phyloP scores from a whole-genome alignment of 1,284 basidiomycete species.

The Tremellales sp. region DNA sequence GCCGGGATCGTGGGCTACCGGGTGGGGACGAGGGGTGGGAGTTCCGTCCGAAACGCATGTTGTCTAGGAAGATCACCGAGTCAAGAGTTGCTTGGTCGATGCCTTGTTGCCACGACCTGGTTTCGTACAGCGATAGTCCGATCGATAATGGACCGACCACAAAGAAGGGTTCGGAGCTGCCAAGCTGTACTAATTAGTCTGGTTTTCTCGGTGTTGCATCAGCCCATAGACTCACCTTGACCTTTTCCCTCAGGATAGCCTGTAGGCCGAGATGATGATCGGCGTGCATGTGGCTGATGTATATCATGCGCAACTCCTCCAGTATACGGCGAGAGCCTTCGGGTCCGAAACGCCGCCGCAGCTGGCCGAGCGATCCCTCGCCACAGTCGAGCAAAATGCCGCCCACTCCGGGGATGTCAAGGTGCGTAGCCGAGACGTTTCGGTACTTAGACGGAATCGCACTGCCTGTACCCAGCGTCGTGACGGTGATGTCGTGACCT shows the following conservation, averaged over 20 bases:
- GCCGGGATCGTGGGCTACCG: not conserved
- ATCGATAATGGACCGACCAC: slow-evolving; percentile 55
- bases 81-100: slow-evolving; percentile 28
- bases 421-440: slow-evolving; percentile 74
- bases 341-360: slow-evolving; percentile 72
- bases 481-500: slow-evolving; percentile 65
- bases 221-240: slow-evolving; percentile 55
- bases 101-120: slow-evolving; percentile 28
- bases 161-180: slow-evolving; percentile 53
- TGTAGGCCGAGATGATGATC: slow-evolving; percentile 88
- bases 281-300: slow-evolving; percentile 84
- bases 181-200: slow-evolving; percentile 16
- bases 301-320: slow-evolving; percentile 71
- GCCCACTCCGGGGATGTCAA: slow-evolving; percentile 64
- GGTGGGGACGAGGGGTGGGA: not conserved
- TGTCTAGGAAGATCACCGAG: slow-evolving; percentile 39
- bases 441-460: slow-evolving; percentile 77
- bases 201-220: not conserved
- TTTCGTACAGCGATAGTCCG: slow-evolving; percentile 49
- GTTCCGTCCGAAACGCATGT: slow-evolving; percentile 14
- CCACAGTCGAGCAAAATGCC: slow-evolving; percentile 82
- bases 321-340: slow-evolving; percentile 54
- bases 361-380: slow-evolving; percentile 87
- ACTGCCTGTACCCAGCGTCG: slow-evolving; percentile 84
- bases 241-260: slow-evolving; percentile 68